Evolutionary conservation across 768 basidiomycete genomes (phyloP).

Genomic region (Leccinum arenicola): DNA sequence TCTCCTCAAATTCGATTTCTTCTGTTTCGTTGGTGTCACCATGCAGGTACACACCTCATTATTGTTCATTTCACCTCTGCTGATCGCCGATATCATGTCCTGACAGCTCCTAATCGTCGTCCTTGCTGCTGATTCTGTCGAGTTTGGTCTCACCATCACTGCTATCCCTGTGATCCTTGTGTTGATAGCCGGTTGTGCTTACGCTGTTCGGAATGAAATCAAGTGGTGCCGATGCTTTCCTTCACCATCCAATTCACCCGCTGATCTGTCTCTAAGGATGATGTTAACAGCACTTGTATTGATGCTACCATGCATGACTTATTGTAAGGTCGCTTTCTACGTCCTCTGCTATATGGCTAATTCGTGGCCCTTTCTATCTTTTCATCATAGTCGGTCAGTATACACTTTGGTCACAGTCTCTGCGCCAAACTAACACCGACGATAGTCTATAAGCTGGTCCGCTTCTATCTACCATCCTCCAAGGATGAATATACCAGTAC

Average conservation of each 20-base stretch:
- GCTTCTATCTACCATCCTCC: constrained; percentile 70
- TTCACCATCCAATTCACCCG: background rate
- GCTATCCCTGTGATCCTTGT: constrained; percentile 78
- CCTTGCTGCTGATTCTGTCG: constrained; percentile 56
- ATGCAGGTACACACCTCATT: constrained; percentile 63
- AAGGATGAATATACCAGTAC: constrained; percentile 60
- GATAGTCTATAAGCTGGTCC: constrained; percentile 80
- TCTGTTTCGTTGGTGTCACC: constrained; percentile 82
- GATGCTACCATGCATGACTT: constrained; percentile 75
- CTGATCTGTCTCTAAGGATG: constrained; percentile 37
- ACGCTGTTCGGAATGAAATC: constrained; percentile 78
- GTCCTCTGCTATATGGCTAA: constrained; percentile 2
- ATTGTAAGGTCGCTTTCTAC: constrained; percentile 52
- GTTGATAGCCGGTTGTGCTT: constrained; percentile 60
- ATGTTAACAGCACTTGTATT: constrained; percentile 70
- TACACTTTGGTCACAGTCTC: background rate
- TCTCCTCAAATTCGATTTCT: constrained; percentile 88
- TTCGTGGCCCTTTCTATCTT: background rate
- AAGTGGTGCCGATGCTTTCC: constrained; percentile 52
- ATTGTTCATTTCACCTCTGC: background rate
- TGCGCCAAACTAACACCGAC: constrained; percentile 1
- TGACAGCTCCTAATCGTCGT: constrained; percentile 78
- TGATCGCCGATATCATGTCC: background rate
- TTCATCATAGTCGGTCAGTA: constrained; percentile 29
- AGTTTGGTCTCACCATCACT: constrained; percentile 79